Percentiles rank a stretch among this genome's conserved stretches.
Conservation (phyloP, 2,329 filamentous ascomycete species). For the Tolypocladium endophyticum region DNA sequence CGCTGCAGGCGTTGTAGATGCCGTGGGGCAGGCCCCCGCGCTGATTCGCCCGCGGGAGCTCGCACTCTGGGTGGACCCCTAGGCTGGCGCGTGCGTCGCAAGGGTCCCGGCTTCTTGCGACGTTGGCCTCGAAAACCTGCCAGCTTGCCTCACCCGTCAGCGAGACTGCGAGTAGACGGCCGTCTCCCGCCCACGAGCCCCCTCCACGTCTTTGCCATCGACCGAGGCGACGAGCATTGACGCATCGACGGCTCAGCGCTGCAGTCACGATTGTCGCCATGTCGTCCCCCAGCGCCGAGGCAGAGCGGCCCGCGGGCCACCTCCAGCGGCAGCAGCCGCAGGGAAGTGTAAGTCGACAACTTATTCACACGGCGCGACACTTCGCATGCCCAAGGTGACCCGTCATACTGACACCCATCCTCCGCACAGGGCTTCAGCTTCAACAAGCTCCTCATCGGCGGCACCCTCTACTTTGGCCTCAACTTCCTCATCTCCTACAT, state of each 20-base stretch:
- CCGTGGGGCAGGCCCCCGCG: not conserved
- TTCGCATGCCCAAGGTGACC: not conserved
- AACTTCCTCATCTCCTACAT: conserved; percentile 48
- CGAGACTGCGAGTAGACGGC: not conserved
- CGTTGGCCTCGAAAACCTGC: not conserved
- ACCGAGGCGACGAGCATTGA: not conserved
- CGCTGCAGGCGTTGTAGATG: not conserved
- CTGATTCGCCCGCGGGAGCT: not conserved
- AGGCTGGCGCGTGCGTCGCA: not conserved
- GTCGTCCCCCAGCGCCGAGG: conserved; percentile 14
- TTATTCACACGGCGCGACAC: not conserved
- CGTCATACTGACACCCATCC: not conserved
- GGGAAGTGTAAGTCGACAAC: conserved; percentile 13
- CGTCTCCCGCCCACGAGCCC: not conserved
- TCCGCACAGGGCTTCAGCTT: conserved; percentile 23
- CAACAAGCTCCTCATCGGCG: conserved; percentile 39
- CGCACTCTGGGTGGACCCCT: not conserved
- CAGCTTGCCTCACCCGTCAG: not conserved
- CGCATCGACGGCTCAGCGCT: not conserved
- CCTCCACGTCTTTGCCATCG: not conserved
- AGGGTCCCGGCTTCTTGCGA: not conserved
- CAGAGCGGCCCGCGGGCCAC: conserved; percentile 11
- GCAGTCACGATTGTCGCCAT: conserved; percentile 6
- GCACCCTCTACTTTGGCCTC: conserved; percentile 47
- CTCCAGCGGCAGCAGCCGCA: conserved; percentile 8